Percentiles rank a stretch among this genome's conserved stretches.
Evolutionary conservation across 768 basidiomycete genomes (phyloP).

Genomic region (Cantharellus cinnabarinus): DNA sequence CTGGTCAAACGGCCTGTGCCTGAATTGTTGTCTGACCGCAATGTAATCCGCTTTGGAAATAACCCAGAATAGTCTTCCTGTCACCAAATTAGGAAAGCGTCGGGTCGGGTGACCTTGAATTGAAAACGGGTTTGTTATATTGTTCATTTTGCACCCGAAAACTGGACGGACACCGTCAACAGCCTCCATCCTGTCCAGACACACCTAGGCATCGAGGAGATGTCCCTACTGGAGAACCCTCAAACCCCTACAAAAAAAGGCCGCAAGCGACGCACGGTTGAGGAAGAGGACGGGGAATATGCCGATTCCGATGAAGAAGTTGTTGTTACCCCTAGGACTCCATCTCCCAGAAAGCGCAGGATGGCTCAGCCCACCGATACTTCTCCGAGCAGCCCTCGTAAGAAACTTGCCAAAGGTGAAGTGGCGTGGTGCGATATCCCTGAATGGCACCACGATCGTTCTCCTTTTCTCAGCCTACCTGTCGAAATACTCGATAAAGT

Average conservation of each 20-base stretch:
- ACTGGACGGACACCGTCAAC: too few species aligned
- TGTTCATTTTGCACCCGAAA: too few species aligned
- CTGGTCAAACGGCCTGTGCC: too few species aligned
- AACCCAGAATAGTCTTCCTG: too few species aligned
- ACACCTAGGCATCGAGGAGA: too few species aligned
- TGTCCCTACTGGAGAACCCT: not conserved
- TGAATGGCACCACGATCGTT: conserved; percentile 1
- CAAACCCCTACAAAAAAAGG: not conserved
- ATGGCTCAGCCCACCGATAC: too few species aligned
- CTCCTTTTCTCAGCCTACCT: conserved; percentile 1
- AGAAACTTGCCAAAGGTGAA: not conserved
- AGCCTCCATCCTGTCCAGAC: too few species aligned
- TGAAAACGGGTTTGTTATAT: too few species aligned
- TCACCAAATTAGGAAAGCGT: too few species aligned
- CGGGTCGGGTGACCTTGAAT: too few species aligned
- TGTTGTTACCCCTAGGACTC: not conserved
- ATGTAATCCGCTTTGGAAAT: too few species aligned
- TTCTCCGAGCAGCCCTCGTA: not conserved
- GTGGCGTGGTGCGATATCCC: conserved; percentile 1
- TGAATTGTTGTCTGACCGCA: too few species aligned
- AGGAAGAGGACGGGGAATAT: not conserved
- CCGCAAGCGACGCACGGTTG: not conserved
- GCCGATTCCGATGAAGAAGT: not conserved
- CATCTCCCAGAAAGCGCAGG: not conserved
- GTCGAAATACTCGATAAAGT: conserved; percentile 3